Evolutionary conservation across 2,329 filamentous ascomycete genomes (phyloP), one percentile per base, ranked within the genome.

Genomic region (Cryphonectria nitschkei): DNA sequence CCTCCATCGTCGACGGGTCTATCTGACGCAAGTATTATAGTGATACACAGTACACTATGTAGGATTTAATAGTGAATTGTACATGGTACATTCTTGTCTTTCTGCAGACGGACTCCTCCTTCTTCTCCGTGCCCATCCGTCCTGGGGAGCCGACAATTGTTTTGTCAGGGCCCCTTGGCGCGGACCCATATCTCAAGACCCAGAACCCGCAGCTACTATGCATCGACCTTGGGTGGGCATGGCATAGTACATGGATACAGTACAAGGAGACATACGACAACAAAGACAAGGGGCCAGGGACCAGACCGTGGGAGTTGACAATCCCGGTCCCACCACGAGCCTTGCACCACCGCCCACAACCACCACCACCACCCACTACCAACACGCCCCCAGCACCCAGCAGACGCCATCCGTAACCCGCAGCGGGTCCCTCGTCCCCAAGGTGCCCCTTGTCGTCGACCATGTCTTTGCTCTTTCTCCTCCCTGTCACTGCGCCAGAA

Each of bases 291-390:
- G 32, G 56, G 66, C 26, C 41, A 41, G 50, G 52, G 37, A 34
- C 54, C 13, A 54, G 52, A 60, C 65, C 46, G 43, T 60, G 65
- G 65, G n/a, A 14, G 32, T 16, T 52, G 66, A 50, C 68, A 70
- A 70, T 70, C 62, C 71, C 68, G 65, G 71, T 67, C 71, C 68
- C 71, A 70, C 71, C 68, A 70, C 68, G 68, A 70, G 65, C 65
- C 68, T 56, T 68, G 68, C 68, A 68, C 65, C 37, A 69, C 66
- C 34, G 54, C n/a, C 54, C 9, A 34, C 60, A 39, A 61, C 16
- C 56, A 34, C 32, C 58, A 34, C 19, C 65, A 22, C 54, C 34
- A 16, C 65, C 46, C 58, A 50, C 46, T 46, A 50, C 46, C 46
- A 22, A n/a, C 46, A 50, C 43, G 22, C 60, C 58, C 58, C 64